A percentile compares a stretch with the other conserved stretches of the same genome.
Evolutionary conservation across 768 basidiomycete genomes (phyloP).

Genomic region (Rhodocollybia butyracea): DNA sequence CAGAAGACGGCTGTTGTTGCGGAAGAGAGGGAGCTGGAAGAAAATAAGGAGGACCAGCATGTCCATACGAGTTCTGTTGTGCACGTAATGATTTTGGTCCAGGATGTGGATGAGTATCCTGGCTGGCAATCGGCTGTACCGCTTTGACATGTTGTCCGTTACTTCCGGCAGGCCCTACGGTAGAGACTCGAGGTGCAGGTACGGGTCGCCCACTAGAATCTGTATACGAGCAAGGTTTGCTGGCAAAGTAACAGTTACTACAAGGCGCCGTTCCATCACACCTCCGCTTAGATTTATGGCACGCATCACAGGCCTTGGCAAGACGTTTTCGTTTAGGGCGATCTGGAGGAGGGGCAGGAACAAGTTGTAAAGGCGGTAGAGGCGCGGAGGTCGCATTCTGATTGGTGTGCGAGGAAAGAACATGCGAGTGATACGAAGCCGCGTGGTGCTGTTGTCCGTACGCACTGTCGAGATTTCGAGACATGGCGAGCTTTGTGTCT

Average conservation of each 20-base stretch:
- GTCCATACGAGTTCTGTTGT: not conserved
- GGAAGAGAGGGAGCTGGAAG: slow-evolving; percentile 1
- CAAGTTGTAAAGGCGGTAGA: not conserved
- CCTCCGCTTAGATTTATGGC: slow-evolving; percentile 75
- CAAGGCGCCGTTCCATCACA: slow-evolving; percentile 55
- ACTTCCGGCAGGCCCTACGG: not conserved
- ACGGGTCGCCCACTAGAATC: slow-evolving; percentile 78
- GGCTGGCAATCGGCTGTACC: not conserved
- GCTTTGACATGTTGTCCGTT: not conserved
- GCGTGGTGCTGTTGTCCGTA: not conserved
- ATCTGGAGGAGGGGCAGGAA: slow-evolving; percentile 12
- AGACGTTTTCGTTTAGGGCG: slow-evolving; percentile 49
- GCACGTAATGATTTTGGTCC: not conserved
- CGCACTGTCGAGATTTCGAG: not conserved
- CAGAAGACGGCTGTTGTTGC: not conserved
- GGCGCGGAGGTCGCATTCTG: not conserved
- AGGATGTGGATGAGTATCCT: not conserved
- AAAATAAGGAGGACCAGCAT: slow-evolving; percentile 1
- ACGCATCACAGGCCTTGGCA: slow-evolving; percentile 74
- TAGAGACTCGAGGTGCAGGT: slow-evolving; percentile 47
- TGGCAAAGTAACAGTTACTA: slow-evolving; percentile 82
- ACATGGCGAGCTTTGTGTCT: not conserved
- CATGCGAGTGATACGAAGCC: not conserved
- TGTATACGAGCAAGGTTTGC: slow-evolving; percentile 78
- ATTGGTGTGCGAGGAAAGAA: too few species aligned